phyloP scores from a whole-genome alignment of 2,329 filamentous ascomycete genomes.

The Mollisiaceae sp. region DNA sequence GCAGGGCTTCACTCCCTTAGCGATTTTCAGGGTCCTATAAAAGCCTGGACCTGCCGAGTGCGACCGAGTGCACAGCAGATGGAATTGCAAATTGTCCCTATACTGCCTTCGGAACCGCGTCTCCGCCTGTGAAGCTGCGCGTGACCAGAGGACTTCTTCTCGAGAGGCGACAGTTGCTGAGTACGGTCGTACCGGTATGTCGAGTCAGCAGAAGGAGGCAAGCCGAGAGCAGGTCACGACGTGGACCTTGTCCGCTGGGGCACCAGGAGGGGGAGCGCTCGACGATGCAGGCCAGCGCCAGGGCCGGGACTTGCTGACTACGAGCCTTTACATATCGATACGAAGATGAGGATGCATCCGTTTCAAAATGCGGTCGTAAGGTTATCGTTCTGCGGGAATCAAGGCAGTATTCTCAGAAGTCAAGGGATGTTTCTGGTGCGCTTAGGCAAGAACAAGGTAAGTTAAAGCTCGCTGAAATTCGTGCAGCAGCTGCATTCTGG shows the following conservation, averaged over 20 bases:
- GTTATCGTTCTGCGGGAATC: neutral
- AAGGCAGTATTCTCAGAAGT: neutral
- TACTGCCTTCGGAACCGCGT: neutral
- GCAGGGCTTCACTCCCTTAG: neutral
- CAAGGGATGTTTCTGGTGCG: neutral
- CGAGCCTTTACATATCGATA: slow-evolving; percentile 1
- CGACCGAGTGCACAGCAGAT: neutral
- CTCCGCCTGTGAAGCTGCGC: neutral
- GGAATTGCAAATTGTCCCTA: neutral
- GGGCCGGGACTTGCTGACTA: neutral
- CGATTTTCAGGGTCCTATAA: slow-evolving; percentile 1
- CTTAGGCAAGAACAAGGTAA: neutral
- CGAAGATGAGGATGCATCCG: neutral
- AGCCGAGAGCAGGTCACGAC: neutral
- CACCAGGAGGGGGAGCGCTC: too few species aligned
- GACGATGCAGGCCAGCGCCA: neutral
- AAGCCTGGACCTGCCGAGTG: neutral
- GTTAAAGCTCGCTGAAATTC: neutral
- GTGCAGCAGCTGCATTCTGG: neutral
- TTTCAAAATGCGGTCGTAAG: too few species aligned
- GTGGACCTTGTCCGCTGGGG: slow-evolving; percentile 10
- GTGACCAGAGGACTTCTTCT: neutral
- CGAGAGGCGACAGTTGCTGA: neutral
- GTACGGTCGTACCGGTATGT: slow-evolving; percentile 6
- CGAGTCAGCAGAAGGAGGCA: slow-evolving; percentile 5